Evolutionary conservation across 768 basidiomycete genomes (phyloP).

Genomic region (Dioszegia hungarica): DNA sequence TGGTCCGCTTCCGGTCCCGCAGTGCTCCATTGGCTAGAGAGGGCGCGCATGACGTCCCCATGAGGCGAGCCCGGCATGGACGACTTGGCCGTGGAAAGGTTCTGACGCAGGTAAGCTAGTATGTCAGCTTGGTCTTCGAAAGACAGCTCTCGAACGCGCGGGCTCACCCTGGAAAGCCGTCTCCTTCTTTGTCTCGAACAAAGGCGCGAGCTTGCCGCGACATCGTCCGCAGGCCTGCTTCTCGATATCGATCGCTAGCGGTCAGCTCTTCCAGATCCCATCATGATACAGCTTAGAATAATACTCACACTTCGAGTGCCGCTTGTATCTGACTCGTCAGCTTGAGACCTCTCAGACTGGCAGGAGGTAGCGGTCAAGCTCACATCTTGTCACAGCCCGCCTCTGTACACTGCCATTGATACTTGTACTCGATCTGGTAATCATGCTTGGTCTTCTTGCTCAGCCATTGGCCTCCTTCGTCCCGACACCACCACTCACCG

Average conservation of each 20-base stretch:
- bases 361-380: conserved; percentile 6
- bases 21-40: conserved; percentile 31
- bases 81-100: conserved; percentile 36
- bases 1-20: conserved; percentile 18
- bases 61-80: conserved; percentile 37
- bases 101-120: conserved; percentile 33
- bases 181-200: conserved; percentile 37
- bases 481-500: conserved; percentile 44
- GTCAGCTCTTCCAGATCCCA: conserved; percentile 9
- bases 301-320: conserved; percentile 46
- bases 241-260: conserved; percentile 44
- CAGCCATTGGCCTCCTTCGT: not conserved
- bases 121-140: not conserved
- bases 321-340: conserved; percentile 29
- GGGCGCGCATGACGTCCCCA: conserved; percentile 42
- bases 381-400: conserved; percentile 46
- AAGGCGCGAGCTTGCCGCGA: conserved; percentile 32
- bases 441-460: conserved; percentile 48
- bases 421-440: conserved; percentile 52
- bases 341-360: not conserved
- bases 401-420: conserved; percentile 39
- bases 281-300: not conserved
- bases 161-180: conserved; percentile 45
- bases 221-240: conserved; percentile 49
- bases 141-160: not conserved